Evolutionary conservation across 345 rosid species (phyloP).

Genomic region (Rhodamnia rubescens): DNA sequence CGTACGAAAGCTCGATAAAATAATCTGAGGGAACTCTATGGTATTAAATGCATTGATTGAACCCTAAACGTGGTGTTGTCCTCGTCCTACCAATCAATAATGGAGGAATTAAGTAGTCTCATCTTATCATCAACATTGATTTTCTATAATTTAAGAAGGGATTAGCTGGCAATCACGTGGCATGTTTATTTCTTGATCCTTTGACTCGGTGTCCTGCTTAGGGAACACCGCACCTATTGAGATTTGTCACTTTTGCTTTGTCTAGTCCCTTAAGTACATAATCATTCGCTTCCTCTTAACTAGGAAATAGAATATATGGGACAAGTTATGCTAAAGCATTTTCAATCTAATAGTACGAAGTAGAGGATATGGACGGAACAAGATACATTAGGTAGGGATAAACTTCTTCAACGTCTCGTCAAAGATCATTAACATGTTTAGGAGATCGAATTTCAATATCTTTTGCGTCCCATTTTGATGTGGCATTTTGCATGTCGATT

Average conservation of each 20-base stretch:
- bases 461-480: neutral
- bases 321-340: neutral
- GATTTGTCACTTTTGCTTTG: neutral
- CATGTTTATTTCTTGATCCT: neutral
- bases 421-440: neutral
- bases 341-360: neutral
- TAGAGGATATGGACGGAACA: neutral
- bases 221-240: constrained; percentile 12
- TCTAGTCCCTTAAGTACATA: neutral
- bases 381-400: neutral
- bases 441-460: neutral
- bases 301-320: neutral
- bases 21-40: neutral
- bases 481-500: neutral
- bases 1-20: neutral
- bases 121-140: neutral
- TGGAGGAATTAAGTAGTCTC: neutral
- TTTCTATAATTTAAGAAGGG: neutral
- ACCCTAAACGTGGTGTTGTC: neutral
- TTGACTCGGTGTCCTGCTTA: constrained; percentile 1
- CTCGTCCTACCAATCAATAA: neutral
- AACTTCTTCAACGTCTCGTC: neutral
- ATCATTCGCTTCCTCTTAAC: neutral
- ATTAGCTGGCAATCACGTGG: constrained; percentile 1
- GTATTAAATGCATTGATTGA: neutral